Percentiles rank a stretch among this genome's conserved stretches.
Conservation (phyloP, 805 yeast species). For the Metschnikowia lunata region DNA sequence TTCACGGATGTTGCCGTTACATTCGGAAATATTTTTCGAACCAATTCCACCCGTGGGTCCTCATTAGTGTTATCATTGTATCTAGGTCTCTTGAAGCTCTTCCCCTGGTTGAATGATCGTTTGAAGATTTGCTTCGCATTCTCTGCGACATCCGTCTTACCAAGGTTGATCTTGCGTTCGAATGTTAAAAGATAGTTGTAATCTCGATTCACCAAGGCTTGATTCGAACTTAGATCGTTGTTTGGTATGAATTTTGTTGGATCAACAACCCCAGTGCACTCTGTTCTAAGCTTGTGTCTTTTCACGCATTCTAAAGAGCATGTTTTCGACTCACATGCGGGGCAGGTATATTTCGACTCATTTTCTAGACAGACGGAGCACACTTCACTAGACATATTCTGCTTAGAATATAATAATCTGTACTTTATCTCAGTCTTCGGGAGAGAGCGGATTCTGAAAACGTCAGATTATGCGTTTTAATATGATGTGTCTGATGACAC, state of each 20-base stretch:
- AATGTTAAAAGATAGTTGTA: conserved; percentile 66
- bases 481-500: no score
- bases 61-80: conserved; percentile 4
- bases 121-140: conserved; percentile 42
- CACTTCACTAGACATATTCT: conserved; percentile 13
- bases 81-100: conserved; percentile 11
- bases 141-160: conserved; percentile 46
- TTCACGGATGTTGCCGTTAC: conserved; percentile 28
- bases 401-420: not conserved
- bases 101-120: conserved; percentile 17
- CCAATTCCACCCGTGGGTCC: conserved; percentile 24
- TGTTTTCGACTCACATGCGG: conserved; percentile 63
- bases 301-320: conserved; percentile 72
- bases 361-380: conserved; percentile 36
- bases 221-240: conserved; percentile 36
- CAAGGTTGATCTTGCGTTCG: conserved; percentile 56
- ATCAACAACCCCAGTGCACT: conserved; percentile 67
- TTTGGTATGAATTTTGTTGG: conserved; percentile 53
- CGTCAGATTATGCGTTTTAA: no score
- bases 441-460: no score
- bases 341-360: conserved; percentile 67
- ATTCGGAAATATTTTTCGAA: conserved; percentile 23
- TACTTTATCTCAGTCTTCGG: no score
- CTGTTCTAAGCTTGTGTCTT: conserved; percentile 56
- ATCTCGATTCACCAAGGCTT: conserved; percentile 67